Base-by-base conservation (phyloP, 2,329 filamentous ascomycete species). In the Neonectria neomacrospora region DNA sequence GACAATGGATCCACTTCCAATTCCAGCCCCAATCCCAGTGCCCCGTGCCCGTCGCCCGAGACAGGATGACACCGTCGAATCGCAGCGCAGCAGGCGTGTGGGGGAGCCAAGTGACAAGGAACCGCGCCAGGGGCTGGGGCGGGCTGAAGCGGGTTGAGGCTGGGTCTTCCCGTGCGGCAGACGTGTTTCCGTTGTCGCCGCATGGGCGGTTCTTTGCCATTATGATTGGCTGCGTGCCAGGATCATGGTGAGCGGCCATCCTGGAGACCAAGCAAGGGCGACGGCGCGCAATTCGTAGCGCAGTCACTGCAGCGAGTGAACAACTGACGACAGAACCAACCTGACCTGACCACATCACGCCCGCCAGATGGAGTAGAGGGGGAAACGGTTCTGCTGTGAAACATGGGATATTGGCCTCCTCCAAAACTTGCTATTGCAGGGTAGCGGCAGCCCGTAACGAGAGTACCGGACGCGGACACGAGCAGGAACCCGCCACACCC, bases 131-230 rank as follows among this genome's bases (percentile, higher is more conserved):
- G 71, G 70, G 68, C 54, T 50, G 50, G 42, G 30, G 66, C 59
- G 66, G 60, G 56, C 56, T 64, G 61, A 51, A 61, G 64, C 61
- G 61, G 69, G 65, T 71, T 66, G 65, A 67, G 65, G 58, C 67
- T 71, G 71, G 71, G 68, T 64, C 71, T 67, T 70, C 67, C 70
- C 69, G 68, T 67, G 56, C 65, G 69, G 66, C 69, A 72, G 67
- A 72, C 67, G 58, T 69, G 70, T 73, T 73, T 73, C 68, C 61
- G 65, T 71, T 73, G 70, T 72, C 71, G 71, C 71, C 71, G 71
- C 71, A 73, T 73, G 59, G 69, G 64, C 56, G 61, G 56, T 50
- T 58, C 51, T 26, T 59, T 32, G 26, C 32, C 44, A 42, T 47
- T 23, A 26, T 72, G 70, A 73, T 73, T 73, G 71, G 71, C 51